Evolutionary conservation across 1,139 yeast genomes (phyloP).

Genomic region (Nadsonia commutata): DNA sequence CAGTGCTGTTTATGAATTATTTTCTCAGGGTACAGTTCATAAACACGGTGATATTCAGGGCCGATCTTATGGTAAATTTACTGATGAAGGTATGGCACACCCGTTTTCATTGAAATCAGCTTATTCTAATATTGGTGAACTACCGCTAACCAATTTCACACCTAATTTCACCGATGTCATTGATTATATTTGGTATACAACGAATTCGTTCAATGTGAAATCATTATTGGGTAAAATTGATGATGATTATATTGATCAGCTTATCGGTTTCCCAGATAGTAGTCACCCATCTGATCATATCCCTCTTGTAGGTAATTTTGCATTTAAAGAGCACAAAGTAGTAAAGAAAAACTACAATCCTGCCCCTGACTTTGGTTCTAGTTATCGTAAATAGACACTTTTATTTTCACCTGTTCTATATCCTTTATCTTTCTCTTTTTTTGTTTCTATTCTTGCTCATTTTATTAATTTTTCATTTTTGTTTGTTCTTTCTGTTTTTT

Average conservation of each 20-base stretch:
- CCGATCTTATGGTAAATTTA: slow-evolving; percentile 80
- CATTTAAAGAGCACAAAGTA: slow-evolving; percentile 40
- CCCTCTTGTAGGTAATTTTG: slow-evolving; percentile 66
- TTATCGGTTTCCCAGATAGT: slow-evolving; percentile 88
- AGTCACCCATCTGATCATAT: slow-evolving; percentile 92
- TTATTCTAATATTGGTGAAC: slow-evolving; percentile 70
- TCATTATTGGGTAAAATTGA: slow-evolving; percentile 82
- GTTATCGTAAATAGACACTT: not conserved
- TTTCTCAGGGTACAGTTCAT: slow-evolving; percentile 57
- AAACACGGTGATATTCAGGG: slow-evolving; percentile 73
- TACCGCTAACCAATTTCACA: slow-evolving; percentile 91
- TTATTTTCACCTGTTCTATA: no score
- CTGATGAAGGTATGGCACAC: slow-evolving; percentile 80
- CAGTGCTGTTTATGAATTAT: slow-evolving; percentile 84
- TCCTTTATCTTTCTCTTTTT: not conserved
- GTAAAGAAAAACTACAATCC: not conserved
- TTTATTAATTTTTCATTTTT: not conserved
- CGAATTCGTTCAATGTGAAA: slow-evolving; percentile 60
- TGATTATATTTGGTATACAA: slow-evolving; percentile 92
- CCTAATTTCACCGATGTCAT: slow-evolving; percentile 88
- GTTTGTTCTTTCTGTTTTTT: not conserved
- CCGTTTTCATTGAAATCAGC: slow-evolving; percentile 73
- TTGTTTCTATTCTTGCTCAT: not conserved
- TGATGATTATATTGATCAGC: slow-evolving; percentile 53
- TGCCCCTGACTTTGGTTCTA: not conserved